phyloP scores from a whole-genome alignment of 495 filamentous ascomycete genomes.

The Penicillium ochrochloron region DNA sequence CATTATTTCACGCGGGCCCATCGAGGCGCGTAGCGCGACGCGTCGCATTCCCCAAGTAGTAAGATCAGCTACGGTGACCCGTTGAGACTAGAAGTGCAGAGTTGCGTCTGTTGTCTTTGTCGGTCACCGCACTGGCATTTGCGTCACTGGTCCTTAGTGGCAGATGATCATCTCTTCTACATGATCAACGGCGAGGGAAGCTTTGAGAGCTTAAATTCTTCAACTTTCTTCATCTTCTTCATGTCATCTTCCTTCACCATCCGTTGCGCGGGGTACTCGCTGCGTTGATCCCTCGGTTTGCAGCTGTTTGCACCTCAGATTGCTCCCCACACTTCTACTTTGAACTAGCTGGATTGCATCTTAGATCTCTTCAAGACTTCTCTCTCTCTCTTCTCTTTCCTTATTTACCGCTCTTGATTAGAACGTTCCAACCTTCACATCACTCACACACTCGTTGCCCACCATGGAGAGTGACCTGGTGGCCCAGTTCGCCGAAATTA shows the following conservation, averaged over 20 bases:
- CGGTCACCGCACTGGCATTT: constrained; percentile 8
- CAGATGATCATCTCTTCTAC: constrained; percentile 16
- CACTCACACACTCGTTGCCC: constrained; percentile 17
- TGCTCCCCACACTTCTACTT: constrained; percentile 25
- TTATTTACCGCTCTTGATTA: constrained; percentile 37
- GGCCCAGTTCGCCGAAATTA: constrained; percentile 65
- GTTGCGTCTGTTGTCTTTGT: constrained; percentile 13
- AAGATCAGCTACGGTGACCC: constrained; percentile 13
- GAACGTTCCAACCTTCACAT: constrained; percentile 48
- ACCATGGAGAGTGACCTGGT: constrained; percentile 68
- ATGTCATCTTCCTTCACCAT: constrained; percentile 8
- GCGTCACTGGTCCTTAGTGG: constrained; percentile 17
- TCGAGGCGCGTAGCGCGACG: constrained; percentile 26
- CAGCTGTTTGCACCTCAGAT: constrained; percentile 43
- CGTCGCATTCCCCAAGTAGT: constrained; percentile 27
- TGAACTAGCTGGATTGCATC: not conserved
- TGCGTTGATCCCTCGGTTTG: constrained; percentile 33
- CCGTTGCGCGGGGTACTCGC: constrained; percentile 13
- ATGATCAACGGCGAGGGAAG: not conserved
- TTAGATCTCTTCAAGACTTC: constrained; percentile 8
- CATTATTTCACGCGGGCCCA: constrained; percentile 10
- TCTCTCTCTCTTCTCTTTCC: constrained; percentile 17
- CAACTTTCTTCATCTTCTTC: constrained; percentile 7
- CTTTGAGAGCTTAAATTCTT: constrained; percentile 7
- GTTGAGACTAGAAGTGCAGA: constrained; percentile 11